Percentiles rank a stretch among this genome's conserved stretches.
phyloP scores from a whole-genome alignment of 257 asterid species.

The Gentiana macrophylla region DNA sequence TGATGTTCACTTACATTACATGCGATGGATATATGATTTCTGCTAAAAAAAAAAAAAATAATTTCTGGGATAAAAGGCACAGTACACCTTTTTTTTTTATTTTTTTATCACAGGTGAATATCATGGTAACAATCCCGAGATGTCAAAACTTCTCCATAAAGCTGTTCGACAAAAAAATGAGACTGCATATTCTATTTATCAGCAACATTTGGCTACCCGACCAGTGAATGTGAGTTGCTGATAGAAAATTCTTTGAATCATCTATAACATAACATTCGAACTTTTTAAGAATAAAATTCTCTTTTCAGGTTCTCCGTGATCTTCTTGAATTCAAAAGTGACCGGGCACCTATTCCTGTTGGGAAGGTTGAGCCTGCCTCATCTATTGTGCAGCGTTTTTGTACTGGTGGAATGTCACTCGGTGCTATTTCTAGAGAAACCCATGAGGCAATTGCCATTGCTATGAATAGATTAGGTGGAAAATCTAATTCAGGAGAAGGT shows the following conservation, averaged over 20 bases:
- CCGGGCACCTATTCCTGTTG: slow-evolving; percentile 86
- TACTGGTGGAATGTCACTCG: slow-evolving; percentile 99
- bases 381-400: slow-evolving; percentile 91
- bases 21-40: neutral
- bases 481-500: slow-evolving; percentile 98
- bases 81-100: slow-evolving; percentile 13
- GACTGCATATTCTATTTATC: slow-evolving; percentile 79
- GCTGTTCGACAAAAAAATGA: slow-evolving; percentile 93
- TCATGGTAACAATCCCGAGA: slow-evolving; percentile 97
- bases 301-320: slow-evolving; percentile 85
- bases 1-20: neutral
- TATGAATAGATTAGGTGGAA: slow-evolving; percentile 94
- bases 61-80: neutral
- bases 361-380: slow-evolving; percentile 87
- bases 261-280: too few relatives aligned
- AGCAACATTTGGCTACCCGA: slow-evolving; percentile 92
- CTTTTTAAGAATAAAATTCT: too few relatives aligned
- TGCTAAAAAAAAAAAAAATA: too few relatives aligned
- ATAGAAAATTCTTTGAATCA: neutral
- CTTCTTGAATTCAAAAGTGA: slow-evolving; percentile 83
- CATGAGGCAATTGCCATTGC: slow-evolving; percentile 99
- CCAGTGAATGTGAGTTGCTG: slow-evolving; percentile 81
- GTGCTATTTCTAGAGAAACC: slow-evolving; percentile 99
- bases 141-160: slow-evolving; percentile 98
- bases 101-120: slow-evolving; percentile 60